Evolutionary conservation across 179 eudicot genomes (phyloP), one percentile per base, ranked within the genome.

Genomic region (Corrigiola litoralis): DNA sequence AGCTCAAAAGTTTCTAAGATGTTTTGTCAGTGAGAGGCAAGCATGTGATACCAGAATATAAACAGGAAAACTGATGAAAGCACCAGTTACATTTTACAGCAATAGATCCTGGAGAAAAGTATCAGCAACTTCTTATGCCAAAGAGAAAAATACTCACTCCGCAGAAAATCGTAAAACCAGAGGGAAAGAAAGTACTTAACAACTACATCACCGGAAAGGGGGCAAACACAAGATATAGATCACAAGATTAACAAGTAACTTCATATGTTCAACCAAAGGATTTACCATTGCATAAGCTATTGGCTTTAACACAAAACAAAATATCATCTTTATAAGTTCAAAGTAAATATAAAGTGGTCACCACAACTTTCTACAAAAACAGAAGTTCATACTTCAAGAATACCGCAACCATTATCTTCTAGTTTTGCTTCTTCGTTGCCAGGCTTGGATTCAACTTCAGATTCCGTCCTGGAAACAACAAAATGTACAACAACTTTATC

Each of bases 361-460:
- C 23, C 32, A 10, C 45, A 4, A 66, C 51, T 4, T 48, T 37
- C 45, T 25, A 28, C 10, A 11, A 6, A 33, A 56, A 53, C 47
- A 31, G 29, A 21, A 16, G 47, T 32, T 36, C 64, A 47, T 73
- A 68, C 77, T 33, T 62, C 24, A 34, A 40, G 34, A 17, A 37
- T 44, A 61, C 40, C 6, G 41, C 32, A 32, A 34, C 60, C 66
- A 60, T 36, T 1, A 29, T 28, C 45, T 49, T 69, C 51, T 13
- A 23, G 10, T 44, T 14, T 38, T n/a, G 34, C 60, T 61, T 67
- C 77, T 55, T 47, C 69, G 40, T 29, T 68, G 21, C 41, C 60
- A 29, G 58, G 46, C 28, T 6, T 59, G 24, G 47, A 37, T n/a
- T 68, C 38, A 37, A 17, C 67, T 33, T 62, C 67, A 55, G 45